Evolutionary conservation across 2,329 filamentous ascomycete genomes (phyloP).

Genomic region (Apiospora pterosperma): DNA sequence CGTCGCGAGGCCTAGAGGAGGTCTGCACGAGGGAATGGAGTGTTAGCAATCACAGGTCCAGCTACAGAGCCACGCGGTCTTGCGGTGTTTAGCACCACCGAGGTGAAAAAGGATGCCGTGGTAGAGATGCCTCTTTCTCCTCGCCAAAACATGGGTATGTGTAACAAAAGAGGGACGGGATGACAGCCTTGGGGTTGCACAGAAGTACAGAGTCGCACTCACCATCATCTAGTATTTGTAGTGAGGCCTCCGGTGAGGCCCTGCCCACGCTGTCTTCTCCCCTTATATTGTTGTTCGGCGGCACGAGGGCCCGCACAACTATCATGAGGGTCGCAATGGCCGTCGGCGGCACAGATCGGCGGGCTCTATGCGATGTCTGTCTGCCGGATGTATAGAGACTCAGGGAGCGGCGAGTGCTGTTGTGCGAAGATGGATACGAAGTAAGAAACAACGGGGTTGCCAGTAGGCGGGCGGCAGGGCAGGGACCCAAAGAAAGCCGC

Average conservation of each 20-base stretch:
- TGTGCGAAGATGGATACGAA: neutral
- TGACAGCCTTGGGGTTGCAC: neutral
- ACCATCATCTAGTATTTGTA: constrained; percentile 13
- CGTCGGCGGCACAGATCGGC: constrained; percentile 4
- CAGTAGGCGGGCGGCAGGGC: neutral
- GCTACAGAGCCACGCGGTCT: neutral
- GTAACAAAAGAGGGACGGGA: neutral
- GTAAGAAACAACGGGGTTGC: constrained; percentile 1
- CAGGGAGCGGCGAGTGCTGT: neutral
- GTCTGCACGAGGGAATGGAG: constrained; percentile 36
- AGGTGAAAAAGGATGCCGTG: neutral
- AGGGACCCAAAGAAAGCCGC: constrained; percentile 1
- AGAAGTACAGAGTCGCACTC: neutral
- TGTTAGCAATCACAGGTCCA: neutral
- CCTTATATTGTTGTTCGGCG: constrained; percentile 4
- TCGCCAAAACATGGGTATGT: neutral
- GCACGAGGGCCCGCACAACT: constrained; percentile 10
- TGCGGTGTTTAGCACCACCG: neutral
- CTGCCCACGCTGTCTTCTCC: constrained; percentile 7
- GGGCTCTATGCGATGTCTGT: constrained; percentile 1
- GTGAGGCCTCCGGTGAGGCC: constrained; percentile 5
- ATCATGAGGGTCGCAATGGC: constrained; percentile 11
- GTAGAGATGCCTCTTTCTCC: neutral
- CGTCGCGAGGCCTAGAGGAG: constrained; percentile 56
- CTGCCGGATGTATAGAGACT: neutral